Conservation (phyloP, 1,284 basidiomycete genomes). For the Sphaerobolus stellatus region DNA sequence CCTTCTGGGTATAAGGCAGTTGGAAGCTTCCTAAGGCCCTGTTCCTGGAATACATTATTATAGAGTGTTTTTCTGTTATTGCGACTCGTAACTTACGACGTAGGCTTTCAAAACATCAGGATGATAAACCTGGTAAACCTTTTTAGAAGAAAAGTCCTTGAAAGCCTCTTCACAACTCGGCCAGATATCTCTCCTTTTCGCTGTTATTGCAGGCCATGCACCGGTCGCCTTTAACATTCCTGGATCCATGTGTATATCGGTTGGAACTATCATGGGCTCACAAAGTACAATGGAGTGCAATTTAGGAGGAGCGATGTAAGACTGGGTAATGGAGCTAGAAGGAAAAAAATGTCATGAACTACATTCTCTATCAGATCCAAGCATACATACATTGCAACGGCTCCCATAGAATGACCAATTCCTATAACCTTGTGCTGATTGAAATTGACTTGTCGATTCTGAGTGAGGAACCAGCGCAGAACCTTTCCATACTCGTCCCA, state of each 20-base stretch:
- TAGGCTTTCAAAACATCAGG: conserved; percentile 43
- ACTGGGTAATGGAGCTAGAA: not conserved
- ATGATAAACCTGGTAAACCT: conserved; percentile 49
- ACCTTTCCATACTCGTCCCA: conserved; percentile 58
- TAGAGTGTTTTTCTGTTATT: not conserved
- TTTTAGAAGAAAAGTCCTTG: conserved; percentile 35
- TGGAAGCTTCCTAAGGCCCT: conserved; percentile 46
- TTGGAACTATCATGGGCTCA: conserved; percentile 44
- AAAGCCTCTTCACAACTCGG: conserved; percentile 46
- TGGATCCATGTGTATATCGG: conserved; percentile 12
- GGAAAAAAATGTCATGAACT: too few species aligned
- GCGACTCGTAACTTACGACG: conserved; percentile 35
- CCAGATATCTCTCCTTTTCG: conserved; percentile 50
- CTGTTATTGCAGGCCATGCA: not conserved
- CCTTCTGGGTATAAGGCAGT: conserved; percentile 46
- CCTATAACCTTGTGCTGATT: conserved; percentile 48
- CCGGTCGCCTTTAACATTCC: too few species aligned
- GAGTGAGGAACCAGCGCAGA: conserved; percentile 51
- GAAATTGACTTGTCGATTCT: conserved; percentile 45
- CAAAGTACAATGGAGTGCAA: conserved; percentile 42
- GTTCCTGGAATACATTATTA: too few species aligned
- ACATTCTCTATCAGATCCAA: too few species aligned
- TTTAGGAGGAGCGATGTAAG: conserved; percentile 28
- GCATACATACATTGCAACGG: conserved; percentile 57
- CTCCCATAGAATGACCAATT: conserved; percentile 64